These are phyloP conservation scores for Vitis hybrid DNA, from an alignment of 177 flowering plant genomes.

Conservation along the genomic window DNA sequence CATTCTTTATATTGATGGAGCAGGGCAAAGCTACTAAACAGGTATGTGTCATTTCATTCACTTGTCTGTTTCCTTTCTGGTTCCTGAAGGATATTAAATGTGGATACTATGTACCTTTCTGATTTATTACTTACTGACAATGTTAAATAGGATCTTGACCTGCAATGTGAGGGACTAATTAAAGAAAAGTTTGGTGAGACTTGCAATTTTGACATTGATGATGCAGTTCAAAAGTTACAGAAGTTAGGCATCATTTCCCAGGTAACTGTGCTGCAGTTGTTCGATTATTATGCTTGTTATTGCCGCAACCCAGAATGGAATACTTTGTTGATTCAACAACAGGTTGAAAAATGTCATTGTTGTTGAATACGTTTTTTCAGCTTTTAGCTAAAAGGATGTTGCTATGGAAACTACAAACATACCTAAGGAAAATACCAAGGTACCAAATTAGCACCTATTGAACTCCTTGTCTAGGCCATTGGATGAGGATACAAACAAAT, in stretches of 20 bases:
- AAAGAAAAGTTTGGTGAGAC: constrained; percentile 69
- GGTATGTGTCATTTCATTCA: constrained; percentile 29
- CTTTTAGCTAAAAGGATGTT: no score
- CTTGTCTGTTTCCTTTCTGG: neutral
- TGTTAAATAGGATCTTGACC: constrained; percentile 71
- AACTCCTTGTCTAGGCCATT: no score
- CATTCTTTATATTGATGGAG: constrained; percentile 89
- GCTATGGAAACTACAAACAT: no score
- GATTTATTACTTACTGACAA: constrained; percentile 3
- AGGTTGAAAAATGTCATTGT: no score
- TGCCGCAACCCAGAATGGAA: neutral
- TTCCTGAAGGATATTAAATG: neutral
- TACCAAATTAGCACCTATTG: no score
- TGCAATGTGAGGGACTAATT: constrained; percentile 78
- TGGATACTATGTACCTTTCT: neutral
- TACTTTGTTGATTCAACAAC: no score
- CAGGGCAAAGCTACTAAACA: constrained; percentile 84
- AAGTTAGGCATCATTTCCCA: constrained; percentile 73
- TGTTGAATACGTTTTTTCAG: no score
- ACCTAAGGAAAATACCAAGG: no score
- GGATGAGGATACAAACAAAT: no score
- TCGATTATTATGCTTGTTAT: constrained; percentile 9
- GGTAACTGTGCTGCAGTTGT: constrained; percentile 41
- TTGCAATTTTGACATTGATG: constrained; percentile 92
- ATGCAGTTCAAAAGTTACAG: constrained; percentile 76